Percentiles rank a stretch among this genome's conserved stretches.
Conservation (phyloP, 1,284 basidiomycete genomes). For the Microbotryum violaceum region DNA sequence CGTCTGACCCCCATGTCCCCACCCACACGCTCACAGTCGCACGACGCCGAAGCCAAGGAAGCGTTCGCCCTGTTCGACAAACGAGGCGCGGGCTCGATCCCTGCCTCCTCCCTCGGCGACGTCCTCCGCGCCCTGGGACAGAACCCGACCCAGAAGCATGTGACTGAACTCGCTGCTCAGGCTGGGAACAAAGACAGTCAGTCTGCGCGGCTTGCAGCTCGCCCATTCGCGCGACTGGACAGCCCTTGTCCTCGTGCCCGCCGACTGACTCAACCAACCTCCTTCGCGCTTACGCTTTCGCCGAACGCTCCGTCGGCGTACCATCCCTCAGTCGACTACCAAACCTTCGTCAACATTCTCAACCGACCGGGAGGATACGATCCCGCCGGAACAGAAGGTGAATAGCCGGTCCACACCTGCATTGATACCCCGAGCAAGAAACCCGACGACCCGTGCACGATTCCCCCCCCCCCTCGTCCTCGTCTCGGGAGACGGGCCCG, state of each 20-base stretch:
- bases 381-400: conserved; percentile 83
- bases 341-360: conserved; percentile 80
- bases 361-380: conserved; percentile 96
- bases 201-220: neutral
- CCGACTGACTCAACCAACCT: neutral
- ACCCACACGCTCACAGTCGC: neutral
- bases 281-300: neutral
- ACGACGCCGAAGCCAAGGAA: conserved; percentile 24
- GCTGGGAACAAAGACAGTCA: conserved; percentile 13
- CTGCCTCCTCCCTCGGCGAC: conserved; percentile 85
- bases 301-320: too few species aligned
- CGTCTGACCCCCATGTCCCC: neutral
- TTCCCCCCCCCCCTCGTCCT: neutral
- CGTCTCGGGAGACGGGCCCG: neutral
- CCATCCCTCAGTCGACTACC: conserved; percentile 63
- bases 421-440: neutral
- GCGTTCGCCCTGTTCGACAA: conserved; percentile 74
- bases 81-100: conserved; percentile 81
- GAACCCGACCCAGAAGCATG: conserved; percentile 96
- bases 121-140: conserved; percentile 89
- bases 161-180: conserved; percentile 65
- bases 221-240: neutral
- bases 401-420: conserved; percentile 33
- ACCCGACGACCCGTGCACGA: too few species aligned
- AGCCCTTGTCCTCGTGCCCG: neutral